Evolutionary conservation across 179 eudicot genomes (phyloP).

Genomic region (Silene noctiflora): DNA sequence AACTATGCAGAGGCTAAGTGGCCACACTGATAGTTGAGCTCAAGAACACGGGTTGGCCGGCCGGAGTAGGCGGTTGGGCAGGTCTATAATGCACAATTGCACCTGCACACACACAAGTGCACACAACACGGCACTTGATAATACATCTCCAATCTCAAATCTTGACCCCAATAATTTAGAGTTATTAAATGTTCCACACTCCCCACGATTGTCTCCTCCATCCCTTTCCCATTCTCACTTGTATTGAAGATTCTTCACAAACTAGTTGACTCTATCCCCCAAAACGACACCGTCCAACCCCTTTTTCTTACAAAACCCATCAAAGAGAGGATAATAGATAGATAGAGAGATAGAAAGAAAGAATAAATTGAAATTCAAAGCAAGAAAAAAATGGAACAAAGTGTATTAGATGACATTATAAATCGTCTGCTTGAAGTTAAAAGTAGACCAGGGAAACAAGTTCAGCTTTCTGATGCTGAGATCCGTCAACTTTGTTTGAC

Average conservation of each 20-base stretch:
- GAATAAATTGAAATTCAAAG: not conserved
- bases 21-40: too few relatives aligned
- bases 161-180: not conserved
- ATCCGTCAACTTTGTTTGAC: constrained; percentile 48
- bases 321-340: not conserved
- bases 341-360: too few relatives aligned
- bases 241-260: not conserved
- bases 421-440: constrained; percentile 43
- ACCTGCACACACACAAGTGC: not conserved
- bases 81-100: too few relatives aligned
- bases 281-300: constrained; percentile 11
- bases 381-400: constrained; percentile 35
- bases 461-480: constrained; percentile 48
- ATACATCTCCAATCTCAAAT: not conserved
- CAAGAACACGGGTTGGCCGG: too few relatives aligned
- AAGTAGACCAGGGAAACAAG: constrained; percentile 48
- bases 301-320: not conserved
- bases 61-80: too few relatives aligned
- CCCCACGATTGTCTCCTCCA: not conserved
- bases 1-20: too few relatives aligned
- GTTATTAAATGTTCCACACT: not conserved
- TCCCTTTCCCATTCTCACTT: not conserved
- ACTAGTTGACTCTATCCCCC: not conserved
- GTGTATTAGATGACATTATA: constrained; percentile 45
- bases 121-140: not conserved